Evolutionary conservation across 345 rosid species (phyloP).

Genomic region (Boechera stricta): DNA sequence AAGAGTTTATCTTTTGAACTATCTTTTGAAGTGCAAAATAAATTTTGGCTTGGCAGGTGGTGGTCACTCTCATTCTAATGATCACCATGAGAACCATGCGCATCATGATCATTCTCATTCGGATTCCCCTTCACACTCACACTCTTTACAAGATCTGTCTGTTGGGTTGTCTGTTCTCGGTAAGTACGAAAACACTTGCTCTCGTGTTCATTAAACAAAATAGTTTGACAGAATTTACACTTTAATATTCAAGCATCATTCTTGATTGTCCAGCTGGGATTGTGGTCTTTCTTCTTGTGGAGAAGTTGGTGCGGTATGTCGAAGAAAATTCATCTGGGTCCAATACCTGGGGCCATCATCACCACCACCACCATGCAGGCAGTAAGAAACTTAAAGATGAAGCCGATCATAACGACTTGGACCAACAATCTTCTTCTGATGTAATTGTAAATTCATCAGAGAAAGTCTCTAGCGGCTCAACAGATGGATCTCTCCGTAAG

Average conservation of each 20-base stretch:
- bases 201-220: neutral
- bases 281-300: conserved; percentile 90
- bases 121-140: conserved; percentile 60
- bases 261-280: conserved; percentile 80
- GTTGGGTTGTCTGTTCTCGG: conserved; percentile 90
- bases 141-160: conserved; percentile 83
- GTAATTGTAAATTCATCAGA: conserved; percentile 46
- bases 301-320: conserved; percentile 91
- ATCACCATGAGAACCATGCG: conserved; percentile 56
- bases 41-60: conserved; percentile 65
- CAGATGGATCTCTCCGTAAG: conserved; percentile 71
- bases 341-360: conserved; percentile 68
- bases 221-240: neutral
- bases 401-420: conserved; percentile 40
- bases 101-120: conserved; percentile 57
- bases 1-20: conserved; percentile 4
- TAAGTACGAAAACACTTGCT: conserved; percentile 42
- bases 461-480: conserved; percentile 49
- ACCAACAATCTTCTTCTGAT: conserved; percentile 47
- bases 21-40: conserved; percentile 2
- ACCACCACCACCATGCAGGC: conserved; percentile 64
- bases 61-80: conserved; percentile 76
- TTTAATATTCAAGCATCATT: conserved; percentile 40
- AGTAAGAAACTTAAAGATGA: conserved; percentile 66
- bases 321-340: conserved; percentile 70